These are phyloP conservation scores for Madurella fahalii DNA, from an alignment of 2,329 filamentous ascomycete genomes.

Conservation along the genomic window DNA sequence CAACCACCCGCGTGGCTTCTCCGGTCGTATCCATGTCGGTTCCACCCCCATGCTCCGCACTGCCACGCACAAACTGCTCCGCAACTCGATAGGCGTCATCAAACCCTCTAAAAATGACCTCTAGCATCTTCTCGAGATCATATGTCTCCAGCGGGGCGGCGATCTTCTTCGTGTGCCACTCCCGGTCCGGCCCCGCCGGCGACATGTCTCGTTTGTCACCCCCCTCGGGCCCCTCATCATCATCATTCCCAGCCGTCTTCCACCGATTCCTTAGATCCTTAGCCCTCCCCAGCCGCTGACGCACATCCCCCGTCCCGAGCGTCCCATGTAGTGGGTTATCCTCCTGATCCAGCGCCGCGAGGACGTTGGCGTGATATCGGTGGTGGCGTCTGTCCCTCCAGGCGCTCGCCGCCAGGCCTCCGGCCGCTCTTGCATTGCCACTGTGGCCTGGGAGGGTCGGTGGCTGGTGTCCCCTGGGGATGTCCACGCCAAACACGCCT, in stretches of 20 bases:
- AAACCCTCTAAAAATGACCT: conserved; percentile 53
- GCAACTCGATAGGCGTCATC: conserved; percentile 55
- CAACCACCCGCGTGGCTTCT: conserved; percentile 21
- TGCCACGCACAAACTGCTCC: conserved; percentile 36
- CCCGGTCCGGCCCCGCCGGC: neutral
- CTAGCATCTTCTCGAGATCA: conserved; percentile 57
- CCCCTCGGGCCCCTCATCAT: conserved; percentile 28
- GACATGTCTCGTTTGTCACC: conserved; percentile 5
- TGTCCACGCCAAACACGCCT: conserved; percentile 56
- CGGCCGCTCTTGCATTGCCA: neutral
- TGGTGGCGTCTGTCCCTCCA: conserved; percentile 23
- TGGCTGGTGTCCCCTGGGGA: conserved; percentile 35
- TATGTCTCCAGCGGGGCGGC: conserved; percentile 51
- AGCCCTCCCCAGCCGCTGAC: conserved; percentile 57
- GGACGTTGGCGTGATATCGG: conserved; percentile 66
- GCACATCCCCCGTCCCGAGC: conserved; percentile 53
- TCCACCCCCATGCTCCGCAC: neutral
- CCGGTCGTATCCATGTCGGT: conserved; percentile 11
- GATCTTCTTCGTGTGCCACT: conserved; percentile 8
- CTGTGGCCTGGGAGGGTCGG: neutral
- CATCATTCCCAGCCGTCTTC: conserved; percentile 63
- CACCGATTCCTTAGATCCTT: conserved; percentile 69
- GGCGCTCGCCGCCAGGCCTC: conserved; percentile 4
- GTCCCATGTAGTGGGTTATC: conserved; percentile 53
- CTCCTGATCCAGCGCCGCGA: conserved; percentile 56